Base-by-base conservation (phyloP, 208 protist species). In the Leishmania mexicana region DNA sequence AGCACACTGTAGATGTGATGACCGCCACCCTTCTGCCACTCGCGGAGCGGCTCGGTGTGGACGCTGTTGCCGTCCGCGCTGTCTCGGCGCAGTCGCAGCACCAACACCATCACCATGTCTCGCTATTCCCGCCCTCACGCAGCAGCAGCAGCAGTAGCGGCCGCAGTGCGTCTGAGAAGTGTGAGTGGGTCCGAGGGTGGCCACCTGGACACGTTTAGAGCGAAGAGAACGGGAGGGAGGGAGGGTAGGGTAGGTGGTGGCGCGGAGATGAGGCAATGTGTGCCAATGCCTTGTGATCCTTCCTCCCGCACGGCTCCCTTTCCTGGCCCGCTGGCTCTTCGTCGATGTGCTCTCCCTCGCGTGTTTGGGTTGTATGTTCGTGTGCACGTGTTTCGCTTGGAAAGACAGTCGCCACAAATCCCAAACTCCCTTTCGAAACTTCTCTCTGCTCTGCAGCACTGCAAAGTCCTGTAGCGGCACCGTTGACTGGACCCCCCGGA, bases 1-100 rank as follows among this genome's bases (percentile, higher is more conserved):
- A 89, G 62, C 81, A 84, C 62, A 85, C 90, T 3, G 85, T 92
- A 19, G 45, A 87, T 31, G 75, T 84, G 24, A 87, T 90, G 53
- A 76, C 86, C 15, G 51, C n/a, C 21, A 54, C 74, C 19, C 49
- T 94, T 21, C 40, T 76, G 40, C 80, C 83, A 11, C 58, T 93
- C 28, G 89, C 90, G 40, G 76, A 75, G 47, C 73, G 75, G 19
- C 73, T 89, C 21, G 87, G 86, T 21, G 68, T 94, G 28, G 85
- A 90, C n/a, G 74, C 83, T 4, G 62, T 64, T 24, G 78, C 80
- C 15, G 49, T 92, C 45, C 54, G 81, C 19, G 78, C 87, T 19
- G 85, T 83, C 17, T 75, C 85, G 4, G 57, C 31, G 17, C 19
- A 57, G n/a, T 45, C 71, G 28, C 58, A 57, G 28, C n/a, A 68